Evolutionary conservation across 1,284 basidiomycete genomes (phyloP).

Genomic region (Tilletia caries): DNA sequence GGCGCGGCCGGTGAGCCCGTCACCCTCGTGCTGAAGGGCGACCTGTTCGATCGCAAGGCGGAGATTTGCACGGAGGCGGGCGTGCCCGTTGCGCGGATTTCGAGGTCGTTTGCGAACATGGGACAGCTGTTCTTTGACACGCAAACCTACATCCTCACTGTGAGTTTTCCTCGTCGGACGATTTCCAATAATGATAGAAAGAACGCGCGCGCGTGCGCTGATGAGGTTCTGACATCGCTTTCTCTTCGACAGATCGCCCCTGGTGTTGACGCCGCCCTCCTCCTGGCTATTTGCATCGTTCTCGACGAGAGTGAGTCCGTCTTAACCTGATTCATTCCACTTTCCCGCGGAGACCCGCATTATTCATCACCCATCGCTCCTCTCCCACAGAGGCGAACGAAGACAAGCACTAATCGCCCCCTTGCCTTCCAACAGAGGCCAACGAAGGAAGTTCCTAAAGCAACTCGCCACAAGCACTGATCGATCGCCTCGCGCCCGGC

Average conservation of each 20-base stretch:
- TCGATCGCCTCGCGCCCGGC: too few relatives aligned
- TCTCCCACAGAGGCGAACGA: too few relatives aligned
- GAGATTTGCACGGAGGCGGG: conserved; percentile 27
- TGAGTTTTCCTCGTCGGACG: background rate
- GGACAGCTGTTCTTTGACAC: conserved; percentile 27
- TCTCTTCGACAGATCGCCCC: conserved; percentile 53
- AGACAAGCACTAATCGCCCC: too few relatives aligned
- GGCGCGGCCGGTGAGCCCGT: conserved; percentile 20
- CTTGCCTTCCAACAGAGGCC: too few relatives aligned
- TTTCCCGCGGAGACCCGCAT: too few relatives aligned
- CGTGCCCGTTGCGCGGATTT: conserved; percentile 26
- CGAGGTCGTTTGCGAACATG: conserved; percentile 22
- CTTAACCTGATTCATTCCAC: too few relatives aligned
- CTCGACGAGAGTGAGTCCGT: conserved; percentile 57
- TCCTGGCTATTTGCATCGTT: conserved; percentile 56
- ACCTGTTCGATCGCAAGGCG: conserved; percentile 22
- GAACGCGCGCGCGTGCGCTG: background rate
- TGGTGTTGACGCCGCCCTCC: conserved; percentile 56
- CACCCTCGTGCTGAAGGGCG: conserved; percentile 21
- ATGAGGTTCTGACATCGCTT: background rate
- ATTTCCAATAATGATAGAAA: too few relatives aligned
- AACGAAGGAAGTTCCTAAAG: too few relatives aligned
- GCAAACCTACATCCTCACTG: conserved; percentile 24
- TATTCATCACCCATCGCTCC: too few relatives aligned
- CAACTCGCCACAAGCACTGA: too few relatives aligned